Percentiles rank a stretch among this genome's conserved stretches.
These are phyloP conservation scores for Aspergillus sclerotioniger DNA, from an alignment of 495 filamentous ascomycete genomes.

Conservation along the genomic window DNA sequence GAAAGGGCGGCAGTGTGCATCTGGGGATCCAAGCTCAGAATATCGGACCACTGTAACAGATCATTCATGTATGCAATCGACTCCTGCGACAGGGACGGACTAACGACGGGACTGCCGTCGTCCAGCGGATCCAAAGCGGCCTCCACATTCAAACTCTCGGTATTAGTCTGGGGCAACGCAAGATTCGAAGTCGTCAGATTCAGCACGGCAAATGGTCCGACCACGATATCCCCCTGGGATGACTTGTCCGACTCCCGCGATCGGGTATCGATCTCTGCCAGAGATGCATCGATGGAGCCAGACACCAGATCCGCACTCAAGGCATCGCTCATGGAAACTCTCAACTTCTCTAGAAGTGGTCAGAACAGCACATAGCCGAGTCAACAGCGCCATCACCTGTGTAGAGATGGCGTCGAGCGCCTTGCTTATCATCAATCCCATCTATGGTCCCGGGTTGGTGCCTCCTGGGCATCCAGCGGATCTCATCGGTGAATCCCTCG, in stretches of 20 bases:
- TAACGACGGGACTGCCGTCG: background rate
- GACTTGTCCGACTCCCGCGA: slow-evolving; percentile 24
- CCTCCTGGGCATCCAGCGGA: slow-evolving; percentile 29
- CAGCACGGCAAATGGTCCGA: slow-evolving; percentile 34
- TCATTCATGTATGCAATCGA: slow-evolving; percentile 32
- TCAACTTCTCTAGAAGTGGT: slow-evolving; percentile 26
- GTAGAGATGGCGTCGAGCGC: slow-evolving; percentile 33
- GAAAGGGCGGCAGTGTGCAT: slow-evolving; percentile 17
- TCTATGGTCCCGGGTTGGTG: slow-evolving; percentile 4
- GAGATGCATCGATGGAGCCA: slow-evolving; percentile 33
- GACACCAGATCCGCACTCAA: slow-evolving; percentile 25
- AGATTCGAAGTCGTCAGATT: slow-evolving; percentile 16
- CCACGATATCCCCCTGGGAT: slow-evolving; percentile 25
- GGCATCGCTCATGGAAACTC: slow-evolving; percentile 33
- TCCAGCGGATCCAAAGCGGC: background rate
- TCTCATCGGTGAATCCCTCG: slow-evolving; percentile 32
- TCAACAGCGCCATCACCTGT: slow-evolving; percentile 27
- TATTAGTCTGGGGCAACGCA: background rate
- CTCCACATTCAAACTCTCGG: background rate
- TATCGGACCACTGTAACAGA: slow-evolving; percentile 36
- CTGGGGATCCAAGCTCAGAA: slow-evolving; percentile 30
- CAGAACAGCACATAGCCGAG: background rate
- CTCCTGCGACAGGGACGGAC: slow-evolving; percentile 17
- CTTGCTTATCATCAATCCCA: slow-evolving; percentile 19
- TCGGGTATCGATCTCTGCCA: slow-evolving; percentile 31